phyloP scores from a whole-genome alignment of 495 filamentous ascomycete genomes.

The Daldinia loculata region DNA sequence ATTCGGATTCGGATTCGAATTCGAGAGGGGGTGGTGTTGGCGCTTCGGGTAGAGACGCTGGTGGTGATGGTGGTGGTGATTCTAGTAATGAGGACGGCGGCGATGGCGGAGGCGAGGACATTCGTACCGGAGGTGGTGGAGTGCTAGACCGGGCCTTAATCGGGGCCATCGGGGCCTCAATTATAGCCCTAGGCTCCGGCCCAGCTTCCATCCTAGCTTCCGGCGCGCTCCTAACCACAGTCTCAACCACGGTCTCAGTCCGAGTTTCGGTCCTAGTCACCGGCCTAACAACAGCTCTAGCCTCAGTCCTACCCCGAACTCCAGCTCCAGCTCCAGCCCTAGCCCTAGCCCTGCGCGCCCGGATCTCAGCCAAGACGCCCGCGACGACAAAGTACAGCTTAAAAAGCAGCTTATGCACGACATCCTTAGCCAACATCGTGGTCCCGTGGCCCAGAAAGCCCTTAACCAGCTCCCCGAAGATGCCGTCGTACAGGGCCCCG shows the following conservation, averaged over 20 bases:
- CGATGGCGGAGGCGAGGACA: background rate
- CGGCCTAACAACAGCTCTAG: background rate
- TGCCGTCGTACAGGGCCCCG: constrained; percentile 76
- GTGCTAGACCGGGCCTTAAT: background rate
- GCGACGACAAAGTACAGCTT: constrained; percentile 67
- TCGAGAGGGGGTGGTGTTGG: background rate
- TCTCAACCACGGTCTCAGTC: background rate
- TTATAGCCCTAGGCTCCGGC: background rate
- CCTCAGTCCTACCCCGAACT: background rate
- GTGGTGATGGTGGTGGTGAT: background rate
- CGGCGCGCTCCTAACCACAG: background rate
- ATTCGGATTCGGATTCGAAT: background rate
- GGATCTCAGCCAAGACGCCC: constrained; percentile 44
- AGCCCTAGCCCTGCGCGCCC: constrained; percentile 16
- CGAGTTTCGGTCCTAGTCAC: background rate
- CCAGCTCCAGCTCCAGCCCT: background rate
- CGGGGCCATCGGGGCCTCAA: background rate
- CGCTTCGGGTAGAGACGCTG: background rate
- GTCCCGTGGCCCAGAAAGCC: constrained; percentile 88
- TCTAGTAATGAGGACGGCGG: background rate
- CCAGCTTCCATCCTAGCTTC: background rate
- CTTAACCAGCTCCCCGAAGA: constrained; percentile 79
- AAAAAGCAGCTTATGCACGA: constrained; percentile 77
- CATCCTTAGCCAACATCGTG: constrained; percentile 89
- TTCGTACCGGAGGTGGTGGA: background rate